Evolutionary conservation across 176 grass and related monocot species (phyloP), one percentile per base, ranked within the genome.

Genomic region (Oryza glumipatula): DNA sequence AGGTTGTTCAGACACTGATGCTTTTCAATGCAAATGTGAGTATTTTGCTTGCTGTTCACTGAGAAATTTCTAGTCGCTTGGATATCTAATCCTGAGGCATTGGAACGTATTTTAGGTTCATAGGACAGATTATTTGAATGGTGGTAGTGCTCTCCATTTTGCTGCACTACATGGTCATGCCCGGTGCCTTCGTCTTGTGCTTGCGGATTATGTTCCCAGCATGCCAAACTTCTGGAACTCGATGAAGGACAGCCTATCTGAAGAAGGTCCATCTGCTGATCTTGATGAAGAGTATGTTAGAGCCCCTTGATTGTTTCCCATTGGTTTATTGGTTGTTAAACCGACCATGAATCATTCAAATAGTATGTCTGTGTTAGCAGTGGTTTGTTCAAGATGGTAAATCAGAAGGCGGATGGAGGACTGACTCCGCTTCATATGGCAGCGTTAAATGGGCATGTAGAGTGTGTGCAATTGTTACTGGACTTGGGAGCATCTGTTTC

Each of bases 381-480:
- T 77, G 85, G 52, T 67, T 83, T 94, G 83, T 72, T 82, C 32
- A 90, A 83, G 85, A 83, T 94, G 79, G 82, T 92, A 48, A 90
- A 90, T 77, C 80, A 86, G 84, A 90, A 90, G 68, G 91, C 91
- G 7, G 93, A 98, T 90, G 96, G 91, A 82, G 96, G 96, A 58
- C 84, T 98, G 82, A 96, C 93, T 49, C 85, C 96, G 17, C 91
- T 98, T 78, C 96, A 98, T 85, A 98, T 98, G 96, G 91, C 96
- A 36, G 91, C 88, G n/a, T 74, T 98, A 85, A 98, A 98, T 35
- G 91, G 91, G 19, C 91, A 98, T 71, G 86, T 86, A 13, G 96
- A 98, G 65, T 91, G 91, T 24, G 84, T 98, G 58, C 96, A 98
- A 61, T 82, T 98, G 75, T 76, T 98, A 67, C 72, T 98, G 22